These are phyloP conservation scores for Leccinum boreale DNA, from an alignment of 768 basidiomycete genomes.

Conservation along the genomic window DNA sequence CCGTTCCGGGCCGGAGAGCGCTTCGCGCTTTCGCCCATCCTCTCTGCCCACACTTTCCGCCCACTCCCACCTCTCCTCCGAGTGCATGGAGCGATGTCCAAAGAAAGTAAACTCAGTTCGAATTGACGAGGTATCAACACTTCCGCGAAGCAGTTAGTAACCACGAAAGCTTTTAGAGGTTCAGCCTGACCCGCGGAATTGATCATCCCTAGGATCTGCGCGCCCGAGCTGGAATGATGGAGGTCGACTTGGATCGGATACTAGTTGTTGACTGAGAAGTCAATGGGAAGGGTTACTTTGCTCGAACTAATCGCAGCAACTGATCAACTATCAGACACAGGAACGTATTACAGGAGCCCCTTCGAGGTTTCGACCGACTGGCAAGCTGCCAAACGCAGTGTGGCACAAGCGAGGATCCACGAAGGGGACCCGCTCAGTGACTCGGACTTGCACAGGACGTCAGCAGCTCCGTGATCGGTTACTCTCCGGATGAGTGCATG, in stretches of 20 bases:
- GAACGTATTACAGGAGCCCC: neutral
- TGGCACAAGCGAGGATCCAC: neutral
- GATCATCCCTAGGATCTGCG: too few species aligned
- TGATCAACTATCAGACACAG: neutral
- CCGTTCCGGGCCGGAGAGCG: too few species aligned
- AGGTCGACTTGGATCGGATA: too few species aligned
- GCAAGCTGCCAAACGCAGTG: neutral
- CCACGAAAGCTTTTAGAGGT: neutral
- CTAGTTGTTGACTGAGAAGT: neutral
- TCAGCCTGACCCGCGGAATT: too few species aligned
- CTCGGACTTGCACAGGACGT: neutral
- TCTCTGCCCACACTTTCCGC: too few species aligned
- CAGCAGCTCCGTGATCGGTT: neutral
- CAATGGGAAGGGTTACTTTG: neutral
- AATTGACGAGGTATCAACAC: neutral
- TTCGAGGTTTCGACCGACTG: neutral
- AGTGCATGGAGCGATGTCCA: too few species aligned
- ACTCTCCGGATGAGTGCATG: too few species aligned
- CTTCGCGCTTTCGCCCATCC: too few species aligned
- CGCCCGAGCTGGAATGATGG: too few species aligned
- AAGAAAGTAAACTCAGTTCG: too few species aligned
- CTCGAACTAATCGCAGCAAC: neutral
- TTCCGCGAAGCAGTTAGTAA: neutral
- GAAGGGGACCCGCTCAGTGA: neutral
- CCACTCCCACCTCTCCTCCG: too few species aligned